These are phyloP conservation scores for Colletotrichum salicis DNA, from an alignment of 2,329 filamentous ascomycete genomes.

Conservation along the genomic window DNA sequence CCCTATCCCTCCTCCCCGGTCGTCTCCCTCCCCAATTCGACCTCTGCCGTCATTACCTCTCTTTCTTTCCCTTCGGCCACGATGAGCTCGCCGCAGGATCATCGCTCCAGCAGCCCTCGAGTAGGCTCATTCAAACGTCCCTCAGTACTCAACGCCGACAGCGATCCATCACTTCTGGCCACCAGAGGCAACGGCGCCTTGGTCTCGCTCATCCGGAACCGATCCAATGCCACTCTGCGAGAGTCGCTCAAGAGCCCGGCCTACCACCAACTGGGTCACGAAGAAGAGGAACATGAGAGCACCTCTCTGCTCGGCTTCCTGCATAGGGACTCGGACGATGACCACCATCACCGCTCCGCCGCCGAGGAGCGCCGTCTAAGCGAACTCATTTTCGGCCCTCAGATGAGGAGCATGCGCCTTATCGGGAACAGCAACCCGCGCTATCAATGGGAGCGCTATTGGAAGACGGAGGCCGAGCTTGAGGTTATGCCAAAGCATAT, in stretches of 20 bases:
- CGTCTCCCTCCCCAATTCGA: neutral
- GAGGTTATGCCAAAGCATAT: constrained; percentile 77
- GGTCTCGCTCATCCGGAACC: constrained; percentile 56
- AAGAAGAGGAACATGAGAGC: constrained; percentile 40
- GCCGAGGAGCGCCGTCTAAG: constrained; percentile 69
- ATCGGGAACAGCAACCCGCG: constrained; percentile 89
- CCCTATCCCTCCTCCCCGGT: neutral
- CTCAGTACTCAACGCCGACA: constrained; percentile 46
- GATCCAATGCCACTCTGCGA: constrained; percentile 45
- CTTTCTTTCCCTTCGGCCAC: neutral
- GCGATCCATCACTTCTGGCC: constrained; percentile 66
- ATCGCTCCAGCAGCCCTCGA: constrained; percentile 28
- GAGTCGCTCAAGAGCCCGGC: constrained; percentile 33
- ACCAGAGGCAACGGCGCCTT: constrained; percentile 47
- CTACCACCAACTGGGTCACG: constrained; percentile 37
- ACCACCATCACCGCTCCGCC: constrained; percentile 56
- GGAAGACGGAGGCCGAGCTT: constrained; percentile 82
- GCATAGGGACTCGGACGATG: constrained; percentile 46
- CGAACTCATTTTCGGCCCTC: constrained; percentile 71
- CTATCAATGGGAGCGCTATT: constrained; percentile 89
- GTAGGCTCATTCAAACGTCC: constrained; percentile 38
- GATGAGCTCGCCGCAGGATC: constrained; percentile 34
- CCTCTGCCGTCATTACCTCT: neutral
- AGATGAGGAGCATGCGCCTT: constrained; percentile 84
- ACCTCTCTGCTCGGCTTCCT: constrained; percentile 29